phyloP scores from a whole-genome alignment of 805 yeast species.

The Pichia occidentalis region DNA sequence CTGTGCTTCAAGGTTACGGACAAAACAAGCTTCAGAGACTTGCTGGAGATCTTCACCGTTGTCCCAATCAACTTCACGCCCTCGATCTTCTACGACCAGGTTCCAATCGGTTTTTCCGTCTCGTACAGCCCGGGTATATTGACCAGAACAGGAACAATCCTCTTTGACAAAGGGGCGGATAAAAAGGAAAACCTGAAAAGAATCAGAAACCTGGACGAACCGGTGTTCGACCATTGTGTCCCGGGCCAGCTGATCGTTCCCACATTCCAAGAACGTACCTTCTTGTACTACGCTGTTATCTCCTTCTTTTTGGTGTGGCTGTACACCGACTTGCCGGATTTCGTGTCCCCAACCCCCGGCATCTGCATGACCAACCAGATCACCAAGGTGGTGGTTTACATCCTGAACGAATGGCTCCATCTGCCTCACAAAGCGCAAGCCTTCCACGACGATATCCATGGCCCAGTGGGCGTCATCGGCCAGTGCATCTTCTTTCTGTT shows the following conservation, averaged over 20 bases:
- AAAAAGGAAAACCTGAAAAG: conserved; percentile 37
- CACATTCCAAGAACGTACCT: conserved; percentile 48
- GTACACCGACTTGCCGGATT: conserved; percentile 89
- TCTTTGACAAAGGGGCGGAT: conserved; percentile 58
- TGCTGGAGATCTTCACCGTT: conserved; percentile 53
- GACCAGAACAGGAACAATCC: conserved; percentile 74
- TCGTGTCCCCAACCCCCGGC: conserved; percentile 88
- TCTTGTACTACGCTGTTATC: conserved; percentile 34
- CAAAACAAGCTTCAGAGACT: conserved; percentile 50
- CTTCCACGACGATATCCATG: conserved; percentile 43
- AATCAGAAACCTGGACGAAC: conserved; percentile 41
- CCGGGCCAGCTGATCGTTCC: conserved; percentile 89
- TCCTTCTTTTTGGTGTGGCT: conserved; percentile 60
- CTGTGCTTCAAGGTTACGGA: conserved; percentile 76
- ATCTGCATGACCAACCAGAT: conserved; percentile 64
- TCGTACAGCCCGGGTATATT: conserved; percentile 70
- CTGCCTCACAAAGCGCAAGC: conserved; percentile 37
- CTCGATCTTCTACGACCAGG: conserved; percentile 56
- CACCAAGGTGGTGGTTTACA: conserved; percentile 26
- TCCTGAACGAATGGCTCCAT: conserved; percentile 32
- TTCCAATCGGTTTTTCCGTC: conserved; percentile 60
- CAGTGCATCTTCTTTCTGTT: conserved; percentile 66
- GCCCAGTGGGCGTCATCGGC: conserved; percentile 35
- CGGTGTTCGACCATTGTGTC: conserved; percentile 59
- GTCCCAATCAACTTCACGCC: conserved; percentile 79